These are phyloP conservation scores for Penicillium vulpinum DNA, from an alignment of 2,329 filamentous ascomycete genomes.

Conservation along the genomic window DNA sequence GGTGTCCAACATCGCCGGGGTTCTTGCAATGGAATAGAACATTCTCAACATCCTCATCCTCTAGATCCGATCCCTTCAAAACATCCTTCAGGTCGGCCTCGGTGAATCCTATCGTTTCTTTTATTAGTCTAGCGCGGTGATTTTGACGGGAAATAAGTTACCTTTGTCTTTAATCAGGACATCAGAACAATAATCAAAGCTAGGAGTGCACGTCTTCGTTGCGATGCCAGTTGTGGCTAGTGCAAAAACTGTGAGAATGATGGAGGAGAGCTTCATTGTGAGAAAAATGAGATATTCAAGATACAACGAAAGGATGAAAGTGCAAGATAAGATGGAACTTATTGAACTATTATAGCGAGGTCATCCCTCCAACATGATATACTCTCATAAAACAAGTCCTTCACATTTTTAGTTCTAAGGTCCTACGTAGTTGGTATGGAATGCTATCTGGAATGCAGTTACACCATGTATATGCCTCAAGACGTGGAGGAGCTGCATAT, in stretches of 20 bases:
- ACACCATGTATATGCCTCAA: constrained; percentile 15
- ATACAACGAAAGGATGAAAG: background rate
- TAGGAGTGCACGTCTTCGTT: constrained; percentile 35
- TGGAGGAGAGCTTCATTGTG: constrained; percentile 29
- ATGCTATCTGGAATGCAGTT: constrained; percentile 12
- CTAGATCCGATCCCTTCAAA: constrained; percentile 30
- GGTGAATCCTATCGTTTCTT: constrained; percentile 27
- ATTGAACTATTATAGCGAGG: background rate
- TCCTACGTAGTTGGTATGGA: background rate
- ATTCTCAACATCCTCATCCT: constrained; percentile 28
- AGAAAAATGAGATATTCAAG: background rate
- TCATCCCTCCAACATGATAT: background rate
- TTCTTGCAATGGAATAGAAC: constrained; percentile 40
- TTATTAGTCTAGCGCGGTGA: background rate
- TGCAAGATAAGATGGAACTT: background rate
- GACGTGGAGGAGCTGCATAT: background rate
- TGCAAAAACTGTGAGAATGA: constrained; percentile 21
- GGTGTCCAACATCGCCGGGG: constrained; percentile 34
- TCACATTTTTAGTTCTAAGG: constrained; percentile 4
- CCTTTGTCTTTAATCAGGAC: constrained; percentile 32
- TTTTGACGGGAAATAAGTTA: constrained; percentile 4
- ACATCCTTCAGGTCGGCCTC: constrained; percentile 29
- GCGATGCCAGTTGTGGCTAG: constrained; percentile 24
- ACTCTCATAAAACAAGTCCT: background rate
- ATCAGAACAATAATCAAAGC: constrained; percentile 38